A percentile compares a stretch with the other conserved stretches of the same genome.
Evolutionary conservation across 1,284 basidiomycete genomes (phyloP).

Genomic region (Rhodotorula sp.): DNA sequence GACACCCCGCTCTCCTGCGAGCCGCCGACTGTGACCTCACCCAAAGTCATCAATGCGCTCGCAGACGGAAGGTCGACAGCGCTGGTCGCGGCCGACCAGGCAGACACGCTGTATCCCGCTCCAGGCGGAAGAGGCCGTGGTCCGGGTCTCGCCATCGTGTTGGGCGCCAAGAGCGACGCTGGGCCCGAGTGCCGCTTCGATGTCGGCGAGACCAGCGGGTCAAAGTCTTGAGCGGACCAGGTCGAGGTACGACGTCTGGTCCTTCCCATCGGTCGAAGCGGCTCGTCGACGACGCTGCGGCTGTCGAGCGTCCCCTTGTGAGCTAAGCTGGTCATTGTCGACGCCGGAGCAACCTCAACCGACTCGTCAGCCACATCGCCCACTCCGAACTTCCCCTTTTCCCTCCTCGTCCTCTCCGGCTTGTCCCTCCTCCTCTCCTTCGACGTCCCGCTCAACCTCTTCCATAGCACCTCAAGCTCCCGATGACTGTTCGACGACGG

Average conservation of each 20-base stretch:
- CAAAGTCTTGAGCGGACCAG: constrained; percentile 10
- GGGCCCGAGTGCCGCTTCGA: rapidly evolving
- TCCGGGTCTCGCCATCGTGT: not conserved
- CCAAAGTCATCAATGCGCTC: not conserved
- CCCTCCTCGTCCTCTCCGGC: constrained; percentile 9
- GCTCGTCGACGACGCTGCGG: not conserved
- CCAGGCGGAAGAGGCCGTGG: constrained; percentile 3
- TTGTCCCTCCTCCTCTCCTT: not conserved
- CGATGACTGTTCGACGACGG: not conserved
- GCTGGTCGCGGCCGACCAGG: not conserved
- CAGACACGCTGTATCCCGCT: not conserved
- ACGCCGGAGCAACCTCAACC: not conserved
- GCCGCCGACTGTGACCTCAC: not conserved
- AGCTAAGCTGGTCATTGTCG: not conserved
- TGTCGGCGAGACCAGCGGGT: not conserved
- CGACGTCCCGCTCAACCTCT: not conserved
- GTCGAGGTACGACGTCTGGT: constrained; percentile 1
- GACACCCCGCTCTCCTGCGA: not conserved
- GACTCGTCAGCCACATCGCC: constrained; percentile 5
- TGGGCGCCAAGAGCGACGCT: not conserved
- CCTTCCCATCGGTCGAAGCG: no score
- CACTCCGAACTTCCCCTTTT: constrained; percentile 3
- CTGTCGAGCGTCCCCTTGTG: not conserved
- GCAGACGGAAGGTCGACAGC: not conserved
- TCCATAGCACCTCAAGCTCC: not conserved